Percentiles rank a stretch among this genome's conserved stretches.
These are phyloP conservation scores for Sphaerobolus stellatus DNA, from an alignment of 1,284 basidiomycete species.

Conservation along the genomic window DNA sequence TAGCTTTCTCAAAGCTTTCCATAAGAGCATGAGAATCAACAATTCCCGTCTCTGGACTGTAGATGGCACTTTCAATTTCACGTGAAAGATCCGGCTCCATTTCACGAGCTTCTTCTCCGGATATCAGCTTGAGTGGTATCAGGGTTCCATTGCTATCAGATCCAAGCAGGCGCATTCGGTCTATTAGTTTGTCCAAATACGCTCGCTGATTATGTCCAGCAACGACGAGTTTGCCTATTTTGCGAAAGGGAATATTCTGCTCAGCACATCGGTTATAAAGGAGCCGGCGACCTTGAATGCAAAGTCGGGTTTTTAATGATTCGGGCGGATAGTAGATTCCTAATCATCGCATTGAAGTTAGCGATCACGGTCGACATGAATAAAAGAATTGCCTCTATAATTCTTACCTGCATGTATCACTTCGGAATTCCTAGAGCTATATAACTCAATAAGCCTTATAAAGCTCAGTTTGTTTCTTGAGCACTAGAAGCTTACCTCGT, in stretches of 20 bases:
- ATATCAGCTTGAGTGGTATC: slow-evolving; percentile 70
- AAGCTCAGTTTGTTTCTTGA: neutral
- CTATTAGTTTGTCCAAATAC: slow-evolving; percentile 71
- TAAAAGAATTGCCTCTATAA: slow-evolving; percentile 5
- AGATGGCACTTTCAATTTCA: slow-evolving; percentile 72
- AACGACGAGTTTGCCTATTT: slow-evolving; percentile 88
- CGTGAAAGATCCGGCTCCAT: slow-evolving; percentile 82
- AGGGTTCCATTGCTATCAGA: slow-evolving; percentile 27
- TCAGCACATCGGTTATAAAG: slow-evolving; percentile 77
- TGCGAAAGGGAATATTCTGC: slow-evolving; percentile 67
- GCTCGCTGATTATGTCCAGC: slow-evolving; percentile 62
- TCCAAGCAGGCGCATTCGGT: slow-evolving; percentile 40
- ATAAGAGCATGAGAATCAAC: slow-evolving; percentile 85
- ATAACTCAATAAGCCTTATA: slow-evolving; percentile 5
- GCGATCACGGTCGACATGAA: slow-evolving; percentile 19
- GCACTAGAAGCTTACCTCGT: slow-evolving; percentile 57
- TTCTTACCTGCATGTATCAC: slow-evolving; percentile 85
- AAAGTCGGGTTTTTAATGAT: slow-evolving; percentile 86
- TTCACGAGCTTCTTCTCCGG: slow-evolving; percentile 67
- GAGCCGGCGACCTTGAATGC: slow-evolving; percentile 82
- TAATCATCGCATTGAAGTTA: slow-evolving; percentile 25
- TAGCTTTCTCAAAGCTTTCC: slow-evolving; percentile 77
- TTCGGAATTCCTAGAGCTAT: slow-evolving; percentile 91
- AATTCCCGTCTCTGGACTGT: slow-evolving; percentile 89
- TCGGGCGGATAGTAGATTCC: slow-evolving; percentile 81